These are phyloP conservation scores for Remersonia thermophila DNA, from an alignment of 2,329 filamentous ascomycete species.

Conservation along the genomic window DNA sequence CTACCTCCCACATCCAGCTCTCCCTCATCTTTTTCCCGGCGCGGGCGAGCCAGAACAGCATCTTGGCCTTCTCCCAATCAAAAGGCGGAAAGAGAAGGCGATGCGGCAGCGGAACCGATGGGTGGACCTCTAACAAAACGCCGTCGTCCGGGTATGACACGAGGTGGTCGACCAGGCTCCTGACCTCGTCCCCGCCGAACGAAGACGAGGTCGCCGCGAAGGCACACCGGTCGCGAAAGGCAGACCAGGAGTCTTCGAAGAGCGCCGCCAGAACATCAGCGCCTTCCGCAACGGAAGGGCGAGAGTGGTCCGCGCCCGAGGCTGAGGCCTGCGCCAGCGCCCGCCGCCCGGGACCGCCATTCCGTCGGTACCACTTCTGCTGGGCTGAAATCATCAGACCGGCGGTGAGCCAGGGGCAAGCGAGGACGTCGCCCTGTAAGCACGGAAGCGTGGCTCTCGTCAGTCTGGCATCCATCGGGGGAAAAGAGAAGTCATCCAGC, in stretches of 20 bases:
- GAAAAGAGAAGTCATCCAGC: too few species aligned
- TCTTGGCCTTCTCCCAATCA: slow-evolving; percentile 12
- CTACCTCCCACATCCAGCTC: slow-evolving; percentile 21
- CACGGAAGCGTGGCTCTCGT: too few species aligned
- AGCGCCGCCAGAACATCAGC: too few species aligned
- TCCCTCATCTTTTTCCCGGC: slow-evolving; percentile 14
- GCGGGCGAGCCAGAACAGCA: slow-evolving; percentile 21
- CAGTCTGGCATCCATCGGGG: too few species aligned
- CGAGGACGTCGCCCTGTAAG: slow-evolving; percentile 31
- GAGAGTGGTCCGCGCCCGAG: too few species aligned
- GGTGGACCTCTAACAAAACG: slow-evolving; percentile 17
- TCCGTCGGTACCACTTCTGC: slow-evolving; percentile 30
- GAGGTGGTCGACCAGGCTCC: too few species aligned
- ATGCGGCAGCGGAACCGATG: slow-evolving; percentile 16
- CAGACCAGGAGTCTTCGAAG: too few species aligned
- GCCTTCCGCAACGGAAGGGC: too few species aligned
- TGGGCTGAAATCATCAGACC: slow-evolving; percentile 35
- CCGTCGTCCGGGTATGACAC: too few species aligned
- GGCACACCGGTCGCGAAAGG: too few species aligned
- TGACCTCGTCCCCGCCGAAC: too few species aligned
- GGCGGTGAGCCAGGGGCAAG: slow-evolving; percentile 32
- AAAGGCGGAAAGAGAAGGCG: slow-evolving; percentile 18
- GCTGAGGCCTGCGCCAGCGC: slow-evolving; percentile 27
- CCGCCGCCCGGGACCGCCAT: slow-evolving; percentile 22
- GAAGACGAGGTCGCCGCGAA: too few species aligned